Percentiles rank a stretch among this genome's conserved stretches.
Evolutionary conservation across 495 filamentous ascomycete genomes (phyloP).

Genomic region (Penicillium paradoxum): DNA sequence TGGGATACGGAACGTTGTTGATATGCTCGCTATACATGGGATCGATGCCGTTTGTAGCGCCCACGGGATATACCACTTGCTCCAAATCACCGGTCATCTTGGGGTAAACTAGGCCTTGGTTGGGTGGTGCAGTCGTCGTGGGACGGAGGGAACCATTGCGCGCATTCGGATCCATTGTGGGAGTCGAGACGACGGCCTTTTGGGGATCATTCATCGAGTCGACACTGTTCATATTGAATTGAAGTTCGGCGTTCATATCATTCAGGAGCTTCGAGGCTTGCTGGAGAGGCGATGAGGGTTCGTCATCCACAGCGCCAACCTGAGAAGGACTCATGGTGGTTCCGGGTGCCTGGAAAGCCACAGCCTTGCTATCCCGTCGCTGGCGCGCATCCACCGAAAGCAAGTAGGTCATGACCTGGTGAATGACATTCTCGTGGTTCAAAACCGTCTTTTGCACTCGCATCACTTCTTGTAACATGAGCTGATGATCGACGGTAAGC

Average conservation of each 20-base stretch:
- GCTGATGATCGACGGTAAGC: constrained; percentile 75
- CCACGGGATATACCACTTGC: constrained; percentile 83
- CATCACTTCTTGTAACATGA: constrained; percentile 83
- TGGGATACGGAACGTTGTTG: constrained; percentile 81
- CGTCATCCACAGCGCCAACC: constrained; percentile 54
- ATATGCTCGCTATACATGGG: constrained; percentile 93
- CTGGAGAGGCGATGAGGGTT: constrained; percentile 76
- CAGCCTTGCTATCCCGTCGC: constrained; percentile 54
- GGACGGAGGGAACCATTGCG: constrained; percentile 38
- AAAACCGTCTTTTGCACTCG: constrained; percentile 85
- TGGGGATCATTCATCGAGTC: constrained; percentile 73
- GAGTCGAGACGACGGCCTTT: constrained; percentile 46
- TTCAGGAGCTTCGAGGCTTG: constrained; percentile 85
- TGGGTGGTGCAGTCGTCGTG: constrained; percentile 47
- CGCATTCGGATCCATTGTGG: constrained; percentile 35
- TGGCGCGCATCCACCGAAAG: constrained; percentile 61
- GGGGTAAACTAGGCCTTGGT: constrained; percentile 46
- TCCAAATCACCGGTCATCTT: constrained; percentile 63
- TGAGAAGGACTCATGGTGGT: constrained; percentile 40
- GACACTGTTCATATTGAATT: constrained; percentile 68
- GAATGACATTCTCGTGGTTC: constrained; percentile 73
- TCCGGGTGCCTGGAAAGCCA: constrained; percentile 41
- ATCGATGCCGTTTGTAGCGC: constrained; percentile 85
- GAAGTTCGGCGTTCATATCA: constrained; percentile 71
- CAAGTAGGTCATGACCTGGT: constrained; percentile 67